Conservation (phyloP, 805 yeast species). For the Yamadazyma takamatsuzukensis region DNA sequence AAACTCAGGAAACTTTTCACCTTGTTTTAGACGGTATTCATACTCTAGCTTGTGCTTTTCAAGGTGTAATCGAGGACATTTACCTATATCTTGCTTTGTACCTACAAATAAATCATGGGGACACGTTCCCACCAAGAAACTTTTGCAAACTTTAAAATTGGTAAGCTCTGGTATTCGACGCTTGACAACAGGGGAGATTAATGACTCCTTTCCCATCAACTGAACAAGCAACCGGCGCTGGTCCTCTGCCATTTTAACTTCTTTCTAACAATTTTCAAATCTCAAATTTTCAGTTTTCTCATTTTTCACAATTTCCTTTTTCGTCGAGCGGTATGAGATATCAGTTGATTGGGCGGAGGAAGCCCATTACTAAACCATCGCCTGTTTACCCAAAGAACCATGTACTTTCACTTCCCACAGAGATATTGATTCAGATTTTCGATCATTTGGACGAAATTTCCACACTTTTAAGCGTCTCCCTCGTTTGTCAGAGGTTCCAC, state of each 20-base stretch:
- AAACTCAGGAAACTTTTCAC: conserved; percentile 47
- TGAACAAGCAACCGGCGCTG: conserved; percentile 75
- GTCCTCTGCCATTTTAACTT: conserved; percentile 51
- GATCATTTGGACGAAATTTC: conserved; percentile 17
- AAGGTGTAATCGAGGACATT: conserved; percentile 71
- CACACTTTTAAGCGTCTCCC: conserved; percentile 24
- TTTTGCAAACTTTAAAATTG: conserved; percentile 61
- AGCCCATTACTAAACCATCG: conserved; percentile 13
- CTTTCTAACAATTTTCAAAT: too few species aligned
- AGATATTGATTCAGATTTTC: conserved; percentile 36
- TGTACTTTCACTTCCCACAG: conserved; percentile 41
- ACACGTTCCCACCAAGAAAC: conserved; percentile 80
- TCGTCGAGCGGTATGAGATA: too few species aligned
- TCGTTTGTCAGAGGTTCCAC: conserved; percentile 35
- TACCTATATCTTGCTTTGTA: conserved; percentile 79
- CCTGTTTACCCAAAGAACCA: conserved; percentile 27
- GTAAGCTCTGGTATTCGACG: conserved; percentile 41
- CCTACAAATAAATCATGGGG: conserved; percentile 80
- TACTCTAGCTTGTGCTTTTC: conserved; percentile 73
- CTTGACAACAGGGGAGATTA: conserved; percentile 24
- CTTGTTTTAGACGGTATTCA: conserved; percentile 43
- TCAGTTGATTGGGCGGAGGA: conserved; percentile 40
- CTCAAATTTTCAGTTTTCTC: not conserved
- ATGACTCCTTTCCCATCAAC: conserved; percentile 67
- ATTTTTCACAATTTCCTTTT: too few species aligned